Base-by-base conservation (phyloP, 129 eudicot genomes). In the Deinandra increscens region DNA sequence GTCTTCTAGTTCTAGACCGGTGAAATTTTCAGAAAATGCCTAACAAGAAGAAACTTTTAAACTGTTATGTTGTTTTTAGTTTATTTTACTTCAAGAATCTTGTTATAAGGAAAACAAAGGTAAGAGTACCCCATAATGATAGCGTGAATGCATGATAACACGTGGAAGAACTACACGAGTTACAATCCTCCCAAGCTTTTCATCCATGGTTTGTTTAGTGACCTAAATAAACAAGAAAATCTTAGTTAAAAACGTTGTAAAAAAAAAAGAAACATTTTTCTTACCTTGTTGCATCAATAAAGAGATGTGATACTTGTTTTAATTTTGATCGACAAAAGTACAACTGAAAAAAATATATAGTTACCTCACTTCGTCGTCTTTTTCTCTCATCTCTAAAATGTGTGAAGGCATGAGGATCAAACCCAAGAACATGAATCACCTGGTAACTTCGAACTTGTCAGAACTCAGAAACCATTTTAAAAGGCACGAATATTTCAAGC, bases 391-490 rank as follows among this genome's bases (percentile, higher is more conserved):
- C 96, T 70, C 98, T 87, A 84, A 92, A 92, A 78, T 92, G 98
- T 42, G 96, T 85, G 80, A 91, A 91, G 61, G 97, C 97, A 56
- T 91, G 97, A 48, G 97, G 97, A 63, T 91, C 97, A 80, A 91
- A 91, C 36, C 97, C 97, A 85, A 91, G 97, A 73, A 91, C 98
- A 33, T 92, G 98, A 91, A 92, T 92, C 67, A 92, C 97, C 97
- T 91, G 75, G 5, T 37, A 56, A 4, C 2, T 45, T 70, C 48
- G 78, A 36, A 69, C 22, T 44, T 70, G 60, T 39, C 54, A 71
- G 31, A 26, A 38, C 54, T 39, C 54, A 71, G 31, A 26, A 38
- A 41, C 58, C 48, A 5, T 18, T 66, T 46, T 1, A 26, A 26
- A 26, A 26, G 31, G 1, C 31, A 26, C 31, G 31, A 26, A 26